Percentiles rank a stretch among this genome's conserved stretches.
Conservation (phyloP, 2,329 filamentous ascomycete species). For the Paecilomyces sp. region DNA sequence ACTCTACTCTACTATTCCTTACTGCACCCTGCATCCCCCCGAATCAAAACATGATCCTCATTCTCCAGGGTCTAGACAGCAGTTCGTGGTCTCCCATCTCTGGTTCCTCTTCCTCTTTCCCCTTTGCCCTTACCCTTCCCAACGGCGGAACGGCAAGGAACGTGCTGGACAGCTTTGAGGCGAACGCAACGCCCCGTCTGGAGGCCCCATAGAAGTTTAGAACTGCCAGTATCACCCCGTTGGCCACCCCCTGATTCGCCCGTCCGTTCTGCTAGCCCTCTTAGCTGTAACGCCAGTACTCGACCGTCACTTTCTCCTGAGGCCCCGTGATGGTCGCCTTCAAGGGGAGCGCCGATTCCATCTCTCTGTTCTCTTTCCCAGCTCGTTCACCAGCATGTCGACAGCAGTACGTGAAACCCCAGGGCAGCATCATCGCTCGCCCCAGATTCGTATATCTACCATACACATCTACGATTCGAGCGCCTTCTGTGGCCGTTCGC, state of each 20-base stretch:
- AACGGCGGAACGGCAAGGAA: slow-evolving; percentile 9
- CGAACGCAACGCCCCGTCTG: slow-evolving; percentile 6
- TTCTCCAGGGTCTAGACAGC: too few species aligned
- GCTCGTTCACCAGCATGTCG: too few species aligned
- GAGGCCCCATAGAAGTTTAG: background rate
- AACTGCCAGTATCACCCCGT: background rate
- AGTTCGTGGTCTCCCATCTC: too few species aligned
- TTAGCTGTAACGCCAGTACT: slow-evolving; percentile 12
- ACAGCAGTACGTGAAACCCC: background rate
- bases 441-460: background rate
- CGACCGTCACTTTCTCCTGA: slow-evolving; percentile 34
- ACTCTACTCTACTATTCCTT: too few species aligned
- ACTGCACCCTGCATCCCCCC: too few species aligned
- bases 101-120: background rate
- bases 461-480: background rate
- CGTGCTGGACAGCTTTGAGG: slow-evolving; percentile 9
- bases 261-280: slow-evolving; percentile 8
- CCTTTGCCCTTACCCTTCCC: background rate
- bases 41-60: too few species aligned
- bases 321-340: slow-evolving; percentile 44
- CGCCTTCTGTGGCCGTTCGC: background rate
- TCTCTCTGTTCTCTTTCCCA: too few species aligned
- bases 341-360: background rate
- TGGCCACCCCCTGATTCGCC: slow-evolving; percentile 9
- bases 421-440: background rate